These are phyloP conservation scores for Daldinia grandis DNA, from an alignment of 495 filamentous ascomycete species.

Conservation along the genomic window DNA sequence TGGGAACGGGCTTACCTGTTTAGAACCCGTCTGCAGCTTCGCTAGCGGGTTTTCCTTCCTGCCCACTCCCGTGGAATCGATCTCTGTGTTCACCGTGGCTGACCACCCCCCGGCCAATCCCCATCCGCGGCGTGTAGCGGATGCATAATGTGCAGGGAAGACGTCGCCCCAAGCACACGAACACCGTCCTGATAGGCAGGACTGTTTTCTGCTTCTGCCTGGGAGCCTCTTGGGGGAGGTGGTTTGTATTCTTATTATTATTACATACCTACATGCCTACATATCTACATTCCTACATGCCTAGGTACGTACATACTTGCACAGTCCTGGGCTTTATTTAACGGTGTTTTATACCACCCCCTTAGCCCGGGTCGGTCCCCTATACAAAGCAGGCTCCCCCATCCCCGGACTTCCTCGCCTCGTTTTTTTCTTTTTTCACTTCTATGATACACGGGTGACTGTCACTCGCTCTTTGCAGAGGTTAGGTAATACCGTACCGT, in stretches of 20 bases:
- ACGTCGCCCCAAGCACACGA: conserved; percentile 38
- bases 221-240: conserved; percentile 30
- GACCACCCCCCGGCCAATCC: conserved; percentile 38
- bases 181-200: conserved; percentile 39
- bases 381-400: conserved; percentile 9
- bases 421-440: conserved; percentile 11
- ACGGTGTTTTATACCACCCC: conserved; percentile 32
- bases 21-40: conserved; percentile 29
- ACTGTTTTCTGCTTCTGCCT: conserved; percentile 18
- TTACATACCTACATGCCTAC: too few species aligned
- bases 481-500: too few species aligned
- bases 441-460: not conserved
- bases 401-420: conserved; percentile 26
- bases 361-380: not conserved
- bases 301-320: not conserved
- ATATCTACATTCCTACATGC: too few species aligned
- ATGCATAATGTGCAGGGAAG: conserved; percentile 40
- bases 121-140: conserved; percentile 26
- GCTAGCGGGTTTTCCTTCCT: conserved; percentile 12
- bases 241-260: too few species aligned
- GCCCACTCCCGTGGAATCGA: conserved; percentile 39
- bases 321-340: conserved; percentile 17
- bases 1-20: conserved; percentile 28
- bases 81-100: conserved; percentile 38
- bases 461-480: not conserved